Percentiles rank a stretch among this genome's conserved stretches.
Evolutionary conservation across 2,329 filamentous ascomycete species (phyloP).

Genomic region (Fusarium sarcochroum): DNA sequence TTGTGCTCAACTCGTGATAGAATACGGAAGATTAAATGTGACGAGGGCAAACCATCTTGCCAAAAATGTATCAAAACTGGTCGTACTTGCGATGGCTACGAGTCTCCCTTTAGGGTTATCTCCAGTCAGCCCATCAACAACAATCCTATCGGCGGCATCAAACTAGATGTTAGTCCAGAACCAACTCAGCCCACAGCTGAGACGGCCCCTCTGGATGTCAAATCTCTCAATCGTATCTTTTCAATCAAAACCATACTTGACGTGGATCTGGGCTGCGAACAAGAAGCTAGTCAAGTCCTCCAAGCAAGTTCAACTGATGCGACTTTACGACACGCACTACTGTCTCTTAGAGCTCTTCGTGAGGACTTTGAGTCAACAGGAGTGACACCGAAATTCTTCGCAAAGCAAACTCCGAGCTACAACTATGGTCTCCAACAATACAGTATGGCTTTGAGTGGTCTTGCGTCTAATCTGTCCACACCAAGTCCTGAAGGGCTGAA

Average conservation of each 20-base stretch:
- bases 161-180: conserved; percentile 28
- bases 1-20: conserved; percentile 36
- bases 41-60: conserved; percentile 55
- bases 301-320: conserved; percentile 55
- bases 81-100: conserved; percentile 60
- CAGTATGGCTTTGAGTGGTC: conserved; percentile 56
- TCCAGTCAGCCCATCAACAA: conserved; percentile 35
- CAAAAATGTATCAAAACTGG: conserved; percentile 56
- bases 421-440: conserved; percentile 60
- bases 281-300: conserved; percentile 58
- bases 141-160: background rate
- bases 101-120: conserved; percentile 55
- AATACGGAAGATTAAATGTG: conserved; percentile 57
- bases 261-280: conserved; percentile 54
- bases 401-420: conserved; percentile 50
- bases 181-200: conserved; percentile 20
- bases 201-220: conserved; percentile 49
- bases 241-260: conserved; percentile 60
- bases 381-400: conserved; percentile 43
- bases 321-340: conserved; percentile 56
- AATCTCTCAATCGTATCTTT: conserved; percentile 56
- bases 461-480: conserved; percentile 57
- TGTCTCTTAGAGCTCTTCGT: conserved; percentile 57
- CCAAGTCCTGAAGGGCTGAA: conserved; percentile 50
- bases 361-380: conserved; percentile 55